A percentile compares a stretch with the other conserved stretches of the same genome.
These are phyloP conservation scores for Gracilaria domingensis DNA, from an alignment of 23 red algal species.

Conservation along the genomic window DNA sequence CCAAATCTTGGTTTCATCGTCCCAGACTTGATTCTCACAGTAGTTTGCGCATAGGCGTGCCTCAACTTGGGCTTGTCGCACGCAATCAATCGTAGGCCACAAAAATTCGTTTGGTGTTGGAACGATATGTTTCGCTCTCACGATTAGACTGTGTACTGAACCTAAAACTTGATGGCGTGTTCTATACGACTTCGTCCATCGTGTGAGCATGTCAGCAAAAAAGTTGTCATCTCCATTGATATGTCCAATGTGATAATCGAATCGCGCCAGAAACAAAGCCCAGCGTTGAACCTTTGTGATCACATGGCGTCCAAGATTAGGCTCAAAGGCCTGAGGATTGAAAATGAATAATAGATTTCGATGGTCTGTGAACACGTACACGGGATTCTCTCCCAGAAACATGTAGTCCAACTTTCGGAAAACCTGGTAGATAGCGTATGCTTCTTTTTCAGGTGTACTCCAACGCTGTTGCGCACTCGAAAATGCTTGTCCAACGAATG, in stretches of 20 bases:
- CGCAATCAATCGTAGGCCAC: too few species aligned
- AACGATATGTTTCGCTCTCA: too few species aligned
- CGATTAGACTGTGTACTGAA: too few species aligned
- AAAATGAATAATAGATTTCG: constrained; percentile 34
- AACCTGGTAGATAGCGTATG: constrained; percentile 27
- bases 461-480: constrained; percentile 21
- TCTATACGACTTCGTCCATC: too few species aligned
- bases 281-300: constrained; percentile 39
- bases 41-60: too few species aligned
- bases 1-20: background rate
- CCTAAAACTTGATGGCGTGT: too few species aligned
- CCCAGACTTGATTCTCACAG: background rate
- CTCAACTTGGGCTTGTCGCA: too few species aligned
- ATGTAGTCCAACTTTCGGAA: constrained; percentile 44
- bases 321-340: constrained; percentile 19
- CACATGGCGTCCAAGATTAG: constrained; percentile 28
- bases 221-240: constrained; percentile 27
- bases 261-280: constrained; percentile 39
- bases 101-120: too few species aligned
- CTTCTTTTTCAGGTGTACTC: constrained; percentile 51
- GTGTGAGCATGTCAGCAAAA: constrained; percentile 3
- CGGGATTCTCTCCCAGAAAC: constrained; percentile 17
- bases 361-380: constrained; percentile 55
- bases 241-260: constrained; percentile 49
- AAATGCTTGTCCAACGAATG: constrained; percentile 31